phyloP scores from a whole-genome alignment of 768 basidiomycete genomes.

The Lyophyllum decastes region DNA sequence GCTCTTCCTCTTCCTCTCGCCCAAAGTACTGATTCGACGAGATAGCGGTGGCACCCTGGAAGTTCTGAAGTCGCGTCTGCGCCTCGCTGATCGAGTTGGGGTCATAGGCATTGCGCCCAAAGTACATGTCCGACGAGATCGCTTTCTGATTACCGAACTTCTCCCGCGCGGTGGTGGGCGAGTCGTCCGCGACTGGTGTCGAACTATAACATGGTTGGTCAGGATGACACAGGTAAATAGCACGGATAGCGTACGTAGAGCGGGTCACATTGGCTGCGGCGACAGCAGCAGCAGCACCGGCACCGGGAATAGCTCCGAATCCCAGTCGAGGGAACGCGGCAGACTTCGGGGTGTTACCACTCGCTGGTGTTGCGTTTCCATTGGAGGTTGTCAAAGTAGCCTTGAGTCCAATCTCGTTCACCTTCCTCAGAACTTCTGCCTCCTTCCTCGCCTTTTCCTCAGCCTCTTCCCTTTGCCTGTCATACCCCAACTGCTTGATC shows the following conservation, averaged over 20 bases:
- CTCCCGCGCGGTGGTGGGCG: conserved; percentile 81
- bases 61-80: conserved; percentile 75
- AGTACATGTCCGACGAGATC: conserved; percentile 98
- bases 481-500: conserved; percentile 90
- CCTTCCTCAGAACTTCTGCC: conserved; percentile 48
- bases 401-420: conserved; percentile 38
- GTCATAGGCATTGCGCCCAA: conserved; percentile 88
- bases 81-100: conserved; percentile 71
- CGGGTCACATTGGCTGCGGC: conserved; percentile 32
- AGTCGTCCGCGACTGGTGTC: conserved; percentile 46
- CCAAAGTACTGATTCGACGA: conserved; percentile 98
- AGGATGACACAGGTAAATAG: neutral
- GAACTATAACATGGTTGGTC: conserved; percentile 14
- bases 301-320: conserved; percentile 78
- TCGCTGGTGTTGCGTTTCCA: conserved; percentile 10
- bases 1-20: conserved; percentile 78
- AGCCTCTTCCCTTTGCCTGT: conserved; percentile 79
- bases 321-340: conserved; percentile 72
- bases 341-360: conserved; percentile 25
- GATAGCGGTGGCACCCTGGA: conserved; percentile 91
- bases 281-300: conserved; percentile 53
- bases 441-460: conserved; percentile 74
- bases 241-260: conserved; percentile 2
- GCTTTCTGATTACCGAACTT: conserved; percentile 93
- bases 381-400: conserved; percentile 26